Evolutionary conservation across 495 filamentous ascomycete genomes (phyloP), one percentile per base, ranked within the genome.

Genomic region (Penicillium herquei): DNA sequence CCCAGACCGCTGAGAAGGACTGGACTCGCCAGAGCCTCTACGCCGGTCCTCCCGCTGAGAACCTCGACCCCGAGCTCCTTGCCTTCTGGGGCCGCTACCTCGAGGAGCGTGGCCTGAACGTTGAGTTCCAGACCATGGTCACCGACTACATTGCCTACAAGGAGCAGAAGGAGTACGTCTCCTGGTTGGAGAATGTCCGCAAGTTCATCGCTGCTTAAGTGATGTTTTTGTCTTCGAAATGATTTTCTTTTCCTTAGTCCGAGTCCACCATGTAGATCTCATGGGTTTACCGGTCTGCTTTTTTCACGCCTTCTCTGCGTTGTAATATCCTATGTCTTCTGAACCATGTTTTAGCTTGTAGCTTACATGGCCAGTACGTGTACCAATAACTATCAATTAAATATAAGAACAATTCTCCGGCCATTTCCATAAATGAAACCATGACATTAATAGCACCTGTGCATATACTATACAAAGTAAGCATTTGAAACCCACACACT

Each of bases 131-230:
- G 52, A 75, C 91, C 58, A 96, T 96, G 74, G 84, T 96, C 48
- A 92, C 92, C 49, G 93, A 98, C 68, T 99, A 96, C 76, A 93
- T 98, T 66, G 90, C 97, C 72, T 85, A 88, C 74, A 99, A 99
- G 86, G 94, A 99, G 84, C 93, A 99, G 84, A 90, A 85, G 81
- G 94, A 99, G 81, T 99, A 99, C 73, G 70, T 93, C 40, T 77
- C 78, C 56, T 99, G 94, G 94, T 78, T 99, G 69, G 84, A 86
- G 62, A 91, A 85, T 63, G 82, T 93, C 76, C 92, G 89, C 83
- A 72, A 70, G 49, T 93, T 93, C 64, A 72, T 92, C 58, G 80
- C 83, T 65, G 87, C 86, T 56, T 89, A 85, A 77, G 54, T 59
- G 30, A 51, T 48, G 14, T 5, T 13, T 49, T 43, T 37, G 34